Percentiles rank a stretch among this genome's conserved stretches.
These are phyloP conservation scores for Candida rishiriensis DNA, from an alignment of 805 yeast genomes.

Conservation along the genomic window DNA sequence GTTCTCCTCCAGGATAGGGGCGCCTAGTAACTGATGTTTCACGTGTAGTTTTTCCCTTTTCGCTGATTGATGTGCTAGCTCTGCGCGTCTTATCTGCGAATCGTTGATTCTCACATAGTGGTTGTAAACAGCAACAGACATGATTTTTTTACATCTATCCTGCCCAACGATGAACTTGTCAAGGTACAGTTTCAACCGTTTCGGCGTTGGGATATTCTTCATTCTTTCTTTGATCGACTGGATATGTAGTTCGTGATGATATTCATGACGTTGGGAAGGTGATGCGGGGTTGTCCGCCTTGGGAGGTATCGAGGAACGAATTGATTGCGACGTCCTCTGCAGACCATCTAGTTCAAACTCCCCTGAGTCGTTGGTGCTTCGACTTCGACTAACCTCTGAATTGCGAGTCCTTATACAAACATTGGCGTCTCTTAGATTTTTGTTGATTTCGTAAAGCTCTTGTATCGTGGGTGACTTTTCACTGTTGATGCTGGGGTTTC, in stretches of 20 bases:
- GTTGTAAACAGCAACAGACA: slow-evolving; percentile 58
- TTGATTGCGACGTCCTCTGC: background rate
- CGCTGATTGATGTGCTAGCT: slow-evolving; percentile 4
- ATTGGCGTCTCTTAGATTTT: slow-evolving; percentile 12
- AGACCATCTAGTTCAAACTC: background rate
- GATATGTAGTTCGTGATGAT: slow-evolving; percentile 5
- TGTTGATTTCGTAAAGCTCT: slow-evolving; percentile 13
- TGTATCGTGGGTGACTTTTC: slow-evolving; percentile 12
- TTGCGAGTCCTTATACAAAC: slow-evolving; percentile 7
- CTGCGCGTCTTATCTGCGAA: slow-evolving; percentile 11
- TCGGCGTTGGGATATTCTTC: slow-evolving; percentile 42
- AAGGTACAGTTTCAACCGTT: slow-evolving; percentile 37
- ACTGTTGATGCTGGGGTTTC: background rate
- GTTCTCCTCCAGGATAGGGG: slow-evolving; percentile 4
- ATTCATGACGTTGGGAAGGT: background rate
- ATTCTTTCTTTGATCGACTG: slow-evolving; percentile 8
- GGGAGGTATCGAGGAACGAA: background rate
- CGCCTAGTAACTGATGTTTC: slow-evolving; percentile 7
- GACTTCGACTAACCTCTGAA: background rate
- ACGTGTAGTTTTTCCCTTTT: slow-evolving; percentile 3
- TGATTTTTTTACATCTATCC: slow-evolving; percentile 49
- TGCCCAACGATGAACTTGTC: slow-evolving; percentile 56
- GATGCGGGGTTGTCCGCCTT: background rate
- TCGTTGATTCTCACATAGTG: slow-evolving; percentile 50
- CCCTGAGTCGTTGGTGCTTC: background rate